A percentile compares a stretch with the other conserved stretches of the same genome.
Conservation (phyloP, 345 rosid genomes). For the Salix brachista region DNA sequence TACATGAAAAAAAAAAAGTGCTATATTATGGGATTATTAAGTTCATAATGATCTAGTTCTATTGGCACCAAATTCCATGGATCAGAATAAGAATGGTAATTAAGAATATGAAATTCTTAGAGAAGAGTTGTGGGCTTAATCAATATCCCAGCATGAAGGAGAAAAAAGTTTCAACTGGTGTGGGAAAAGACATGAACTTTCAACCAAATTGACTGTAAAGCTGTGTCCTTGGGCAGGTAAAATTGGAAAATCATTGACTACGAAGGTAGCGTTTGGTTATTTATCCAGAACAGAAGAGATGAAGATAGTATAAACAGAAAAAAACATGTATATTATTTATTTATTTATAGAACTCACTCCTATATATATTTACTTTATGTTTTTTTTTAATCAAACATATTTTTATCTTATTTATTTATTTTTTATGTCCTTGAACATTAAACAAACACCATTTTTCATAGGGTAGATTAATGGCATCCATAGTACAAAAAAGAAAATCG, state of each 20-base stretch:
- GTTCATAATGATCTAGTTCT: background rate
- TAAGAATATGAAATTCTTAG: background rate
- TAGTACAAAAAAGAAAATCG: background rate
- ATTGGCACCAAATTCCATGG: background rate
- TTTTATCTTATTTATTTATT: too few species aligned
- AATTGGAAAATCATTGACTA: background rate
- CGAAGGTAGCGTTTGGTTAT: too few species aligned
- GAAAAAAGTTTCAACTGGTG: background rate
- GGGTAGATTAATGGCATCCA: background rate
- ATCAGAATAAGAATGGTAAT: background rate
- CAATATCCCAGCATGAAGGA: background rate
- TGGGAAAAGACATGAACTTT: background rate
- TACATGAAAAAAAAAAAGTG: background rate
- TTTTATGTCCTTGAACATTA: too few species aligned
- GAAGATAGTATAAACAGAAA: too few species aligned
- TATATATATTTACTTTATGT: too few species aligned
- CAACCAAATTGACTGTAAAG: background rate
- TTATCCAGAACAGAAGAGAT: too few species aligned
- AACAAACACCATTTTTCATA: background rate
- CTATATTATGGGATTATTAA: background rate
- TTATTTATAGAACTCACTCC: too few species aligned
- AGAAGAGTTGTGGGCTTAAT: constrained; percentile 4
- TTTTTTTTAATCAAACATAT: too few species aligned
- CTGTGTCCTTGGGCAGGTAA: background rate
- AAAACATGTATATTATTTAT: too few species aligned